Base-by-base conservation (phyloP, 2,329 filamentous ascomycete species). In the Thermothelomyces thermophilus region DNA sequence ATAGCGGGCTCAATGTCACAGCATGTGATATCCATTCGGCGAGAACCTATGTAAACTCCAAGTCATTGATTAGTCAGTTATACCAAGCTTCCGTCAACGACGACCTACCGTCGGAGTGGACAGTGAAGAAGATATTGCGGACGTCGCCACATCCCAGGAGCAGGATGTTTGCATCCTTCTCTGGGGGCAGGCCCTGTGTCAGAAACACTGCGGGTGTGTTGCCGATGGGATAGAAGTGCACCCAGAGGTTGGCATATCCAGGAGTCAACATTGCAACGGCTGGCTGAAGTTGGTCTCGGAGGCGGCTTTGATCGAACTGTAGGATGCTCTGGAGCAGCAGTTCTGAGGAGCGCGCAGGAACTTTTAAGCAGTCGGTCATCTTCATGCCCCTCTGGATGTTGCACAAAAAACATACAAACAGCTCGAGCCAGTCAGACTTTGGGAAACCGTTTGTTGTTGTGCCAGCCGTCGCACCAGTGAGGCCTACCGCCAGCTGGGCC, bases 121-220 rank as follows among this genome's bases (percentile, higher is more conserved):
- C 58, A 1, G 77, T 80, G 58, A 74, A 82, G 16, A 83, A 62
- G 26, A 83, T 69, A 52, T 76, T 79, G 36, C 77, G 70, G 47
- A 75, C 63, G 62, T 83, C 79, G 7, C 78, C 77, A 50, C 75
- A 80, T 2, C 74, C 78, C 4, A 83, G 68, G 1, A 76, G 67
- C 28, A 83, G 65, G 3, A 80, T 62, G 37, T 69, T 60, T 1
- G 69, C 74, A 57, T 74, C 64, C 14, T 69, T 54, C 6, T 73
- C 74, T 6, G 71, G 71, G 1, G 76, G 73, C 2, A 79, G 54
- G 33, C 66, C 63, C 47, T 70, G 65, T 0, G 71, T 73, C 9
- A 81, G 60, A 54, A 68, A 73, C 9, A 71, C 66, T 3, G 79
- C 75, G 5, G 77, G 71, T 0, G 74, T 79, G 58, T 78, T 77